Evolutionary conservation across 805 yeast genomes (phyloP).

Genomic region (Wickerhamiella sorbophila): DNA sequence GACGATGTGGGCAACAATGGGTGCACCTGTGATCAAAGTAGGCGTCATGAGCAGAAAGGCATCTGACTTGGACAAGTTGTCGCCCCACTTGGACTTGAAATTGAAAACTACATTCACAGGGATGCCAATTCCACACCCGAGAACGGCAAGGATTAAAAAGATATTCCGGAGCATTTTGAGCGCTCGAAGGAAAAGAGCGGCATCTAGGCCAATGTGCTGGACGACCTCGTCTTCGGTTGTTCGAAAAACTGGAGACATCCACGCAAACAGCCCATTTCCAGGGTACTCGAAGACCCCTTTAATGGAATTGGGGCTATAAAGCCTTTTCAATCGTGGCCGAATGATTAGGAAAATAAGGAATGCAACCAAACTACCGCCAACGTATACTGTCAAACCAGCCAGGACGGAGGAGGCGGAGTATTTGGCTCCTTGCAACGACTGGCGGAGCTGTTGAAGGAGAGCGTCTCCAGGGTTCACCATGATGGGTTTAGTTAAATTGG

Average conservation of each 20-base stretch:
- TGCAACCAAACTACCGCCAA: conserved; percentile 23
- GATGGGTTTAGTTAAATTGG: background rate
- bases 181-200: conserved; percentile 23
- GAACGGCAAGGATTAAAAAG: conserved; percentile 21
- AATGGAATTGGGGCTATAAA: conserved; percentile 24
- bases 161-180: conserved; percentile 23
- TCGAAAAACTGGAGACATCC: conserved; percentile 18
- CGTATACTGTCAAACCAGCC: conserved; percentile 24
- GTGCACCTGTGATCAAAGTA: conserved; percentile 20
- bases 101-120: conserved; percentile 27
- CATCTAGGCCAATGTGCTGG: conserved; percentile 25
- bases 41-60: conserved; percentile 28
- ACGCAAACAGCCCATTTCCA: conserved; percentile 14
- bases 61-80: conserved; percentile 18
- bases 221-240: conserved; percentile 18
- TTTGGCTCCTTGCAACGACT: conserved; percentile 16
- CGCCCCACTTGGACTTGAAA: conserved; percentile 14
- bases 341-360: conserved; percentile 20
- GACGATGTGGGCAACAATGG: conserved; percentile 25
- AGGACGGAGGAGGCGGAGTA: conserved; percentile 25
- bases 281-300: conserved; percentile 2
- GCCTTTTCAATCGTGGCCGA: conserved; percentile 21
- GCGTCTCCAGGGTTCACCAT: conserved; percentile 7
- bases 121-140: conserved; percentile 24
- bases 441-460: conserved; percentile 16